Evolutionary conservation across 257 asterid species (phyloP).

Genomic region (Solanum tarapatanum): DNA sequence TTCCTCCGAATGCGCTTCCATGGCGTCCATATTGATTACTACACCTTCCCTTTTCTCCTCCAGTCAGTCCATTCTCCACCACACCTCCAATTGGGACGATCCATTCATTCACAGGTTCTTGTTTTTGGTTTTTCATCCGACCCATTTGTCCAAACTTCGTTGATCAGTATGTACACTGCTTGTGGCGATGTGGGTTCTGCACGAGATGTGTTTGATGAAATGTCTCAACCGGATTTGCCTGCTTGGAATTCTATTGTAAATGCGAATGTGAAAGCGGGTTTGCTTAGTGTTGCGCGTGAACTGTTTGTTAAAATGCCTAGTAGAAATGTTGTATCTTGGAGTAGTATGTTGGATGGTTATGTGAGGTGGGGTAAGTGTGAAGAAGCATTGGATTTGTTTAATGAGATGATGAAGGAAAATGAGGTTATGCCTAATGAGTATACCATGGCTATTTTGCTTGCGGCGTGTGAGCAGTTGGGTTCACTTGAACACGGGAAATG

Average conservation of each 20-base stretch:
- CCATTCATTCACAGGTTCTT: not conserved
- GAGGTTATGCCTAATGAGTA: constrained; percentile 7
- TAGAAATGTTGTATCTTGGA: constrained; percentile 7
- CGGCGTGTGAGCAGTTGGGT: constrained; percentile 11
- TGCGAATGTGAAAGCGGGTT: constrained; percentile 7
- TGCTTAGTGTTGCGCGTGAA: not conserved
- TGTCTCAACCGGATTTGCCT: constrained; percentile 5
- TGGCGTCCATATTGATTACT: constrained; percentile 1
- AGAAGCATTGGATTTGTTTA: constrained; percentile 3
- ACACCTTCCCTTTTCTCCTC: constrained; percentile 17
- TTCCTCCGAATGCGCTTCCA: constrained; percentile 9
- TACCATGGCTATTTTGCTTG: constrained; percentile 8
- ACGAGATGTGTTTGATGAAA: constrained; percentile 1
- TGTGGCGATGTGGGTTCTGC: not conserved
- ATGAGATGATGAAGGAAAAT: not conserved
- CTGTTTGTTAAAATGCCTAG: not conserved
- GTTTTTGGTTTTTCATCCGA: not conserved
- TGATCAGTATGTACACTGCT: constrained; percentile 1
- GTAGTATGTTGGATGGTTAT: constrained; percentile 15
- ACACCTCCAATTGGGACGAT: not conserved
- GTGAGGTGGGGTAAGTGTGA: constrained; percentile 6
- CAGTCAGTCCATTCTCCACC: constrained; percentile 1
- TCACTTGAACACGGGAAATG: constrained; percentile 11
- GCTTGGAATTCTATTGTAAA: constrained; percentile 11
- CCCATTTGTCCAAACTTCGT: constrained; percentile 6